A percentile compares a stretch with the other conserved stretches of the same genome.
phyloP scores from a whole-genome alignment of 1,284 basidiomycete species.

The Cryptococcus sp. region DNA sequence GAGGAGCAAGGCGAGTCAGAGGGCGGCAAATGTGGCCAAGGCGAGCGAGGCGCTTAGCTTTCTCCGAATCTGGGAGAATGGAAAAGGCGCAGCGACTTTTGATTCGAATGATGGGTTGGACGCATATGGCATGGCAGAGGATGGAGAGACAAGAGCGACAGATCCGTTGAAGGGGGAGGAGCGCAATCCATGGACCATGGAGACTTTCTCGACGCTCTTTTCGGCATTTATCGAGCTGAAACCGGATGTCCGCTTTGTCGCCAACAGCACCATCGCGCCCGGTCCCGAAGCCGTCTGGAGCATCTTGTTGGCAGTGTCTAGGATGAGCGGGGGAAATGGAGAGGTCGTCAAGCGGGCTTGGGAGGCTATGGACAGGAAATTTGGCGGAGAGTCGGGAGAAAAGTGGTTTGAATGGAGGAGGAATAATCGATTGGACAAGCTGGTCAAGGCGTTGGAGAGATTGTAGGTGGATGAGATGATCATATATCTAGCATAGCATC shows the following conservation, averaged over 20 bases:
- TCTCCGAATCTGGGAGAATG: background rate
- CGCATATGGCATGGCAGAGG: too few species aligned
- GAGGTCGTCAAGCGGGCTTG: constrained; percentile 13
- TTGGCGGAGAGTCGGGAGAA: constrained; percentile 16
- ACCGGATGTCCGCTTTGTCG: background rate
- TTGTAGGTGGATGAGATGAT: background rate
- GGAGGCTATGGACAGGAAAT: background rate
- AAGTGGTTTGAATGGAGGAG: constrained; percentile 32
- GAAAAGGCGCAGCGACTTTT: background rate
- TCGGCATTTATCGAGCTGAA: constrained; percentile 18
- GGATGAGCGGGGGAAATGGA: constrained; percentile 25
- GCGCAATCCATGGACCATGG: background rate
- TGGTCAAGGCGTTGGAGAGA: constrained; percentile 10
- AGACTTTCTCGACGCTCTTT: constrained; percentile 24
- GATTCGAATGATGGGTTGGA: too few species aligned
- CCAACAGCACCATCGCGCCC: constrained; percentile 15
- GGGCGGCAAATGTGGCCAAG: background rate
- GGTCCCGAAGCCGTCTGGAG: constrained; percentile 26
- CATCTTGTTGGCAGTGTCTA: constrained; percentile 35
- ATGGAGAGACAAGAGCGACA: too few species aligned
- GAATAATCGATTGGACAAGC: constrained; percentile 21
- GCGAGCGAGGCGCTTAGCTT: background rate
- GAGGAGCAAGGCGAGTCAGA: background rate
- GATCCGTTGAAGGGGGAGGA: too few species aligned
- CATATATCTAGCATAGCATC: background rate